Conservation (phyloP, 176 grass and related monocot species). For the Carex kokanica region DNA sequence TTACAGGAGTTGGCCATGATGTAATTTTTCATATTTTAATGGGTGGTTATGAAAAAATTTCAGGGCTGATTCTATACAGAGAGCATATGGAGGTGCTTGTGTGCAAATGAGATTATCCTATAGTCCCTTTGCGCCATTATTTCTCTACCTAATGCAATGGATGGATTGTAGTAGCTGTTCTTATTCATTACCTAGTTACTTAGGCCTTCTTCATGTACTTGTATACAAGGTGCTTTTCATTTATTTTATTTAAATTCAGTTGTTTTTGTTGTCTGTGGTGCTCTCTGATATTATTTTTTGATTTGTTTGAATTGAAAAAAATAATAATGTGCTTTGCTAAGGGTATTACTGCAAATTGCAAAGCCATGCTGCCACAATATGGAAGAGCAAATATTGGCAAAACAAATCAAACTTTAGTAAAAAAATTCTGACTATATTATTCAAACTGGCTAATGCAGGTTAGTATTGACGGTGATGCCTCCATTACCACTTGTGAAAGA, state of each 20-base stretch:
- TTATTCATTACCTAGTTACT: constrained; percentile 69
- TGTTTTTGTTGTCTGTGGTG: not conserved
- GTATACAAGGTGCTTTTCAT: constrained; percentile 64
- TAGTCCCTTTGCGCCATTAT: constrained; percentile 92
- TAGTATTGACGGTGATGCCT: constrained; percentile 66
- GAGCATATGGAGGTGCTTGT: constrained; percentile 82
- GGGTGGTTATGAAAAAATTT: constrained; percentile 7
- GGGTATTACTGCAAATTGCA: not conserved
- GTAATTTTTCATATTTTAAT: constrained; percentile 26
- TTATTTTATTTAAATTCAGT: not conserved
- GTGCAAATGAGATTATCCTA: constrained; percentile 98
- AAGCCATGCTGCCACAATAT: not conserved
- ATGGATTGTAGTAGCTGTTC: constrained; percentile 91
- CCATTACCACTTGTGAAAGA: constrained; percentile 85
- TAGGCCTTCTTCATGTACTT: constrained; percentile 97
- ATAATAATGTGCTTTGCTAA: not conserved
- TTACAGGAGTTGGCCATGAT: constrained; percentile 5
- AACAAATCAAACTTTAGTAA: constrained; percentile 2
- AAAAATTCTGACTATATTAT: constrained; percentile 9
- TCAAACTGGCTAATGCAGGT: constrained; percentile 47
- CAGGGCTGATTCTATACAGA: constrained; percentile 93
- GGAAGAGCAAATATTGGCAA: not conserved
- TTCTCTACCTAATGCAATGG: constrained; percentile 95
- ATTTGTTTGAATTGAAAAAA: not conserved
- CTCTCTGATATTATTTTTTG: not conserved